Evolutionary conservation across 106 monocot genomes (phyloP), one percentile per base, ranked within the genome.

Genomic region (Platanthera zijinensis): DNA sequence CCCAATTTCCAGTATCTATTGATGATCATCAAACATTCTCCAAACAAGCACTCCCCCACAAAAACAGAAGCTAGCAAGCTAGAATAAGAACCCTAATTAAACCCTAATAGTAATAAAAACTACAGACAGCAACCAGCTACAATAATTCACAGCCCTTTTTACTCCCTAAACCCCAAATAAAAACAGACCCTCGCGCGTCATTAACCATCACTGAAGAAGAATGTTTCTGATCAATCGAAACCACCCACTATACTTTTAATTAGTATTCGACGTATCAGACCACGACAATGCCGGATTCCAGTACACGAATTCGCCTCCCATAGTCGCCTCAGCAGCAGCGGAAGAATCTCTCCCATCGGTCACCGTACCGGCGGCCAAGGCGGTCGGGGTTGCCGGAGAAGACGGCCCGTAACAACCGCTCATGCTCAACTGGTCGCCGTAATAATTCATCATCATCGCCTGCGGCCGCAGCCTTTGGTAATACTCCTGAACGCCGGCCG

Each of bases 231-330:
- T 15, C 8, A 10, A 67, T 10, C 11, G 0, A 39, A 48, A 46
- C 15, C 7, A 70, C 8, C 39, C 15, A 18, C 4, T 14, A 3
- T 56, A 64, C 3, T 46, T 8, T 71, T 72, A 72, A 51, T 51
- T 72, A 12, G 51, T 50, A 25, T 67, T 73, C 1, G 83, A 70
- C 30, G 82, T 50, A 80, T 85, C 83, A 47, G 85, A 75, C 84
- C 79, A 86, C n/a, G 56, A 25, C 28, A 74, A 62, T 2, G 74
- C 67, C 70, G 80, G 75, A 66, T 83, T 83, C 86, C 86, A 86
- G 71, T 78, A 80, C 1, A 76, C 82, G 6, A 89, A 78, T 28
- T 89, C 89, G 13, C 83, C 78, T 48, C 74, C 69, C 39, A 46
- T 48, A 64, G 22, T 52, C 49, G 52, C 17, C 15, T 72, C 71